A percentile compares a stretch with the other conserved stretches of the same genome.
Evolutionary conservation across 306 rosid species (phyloP).

Genomic region (Chamaecrista fasciculata): DNA sequence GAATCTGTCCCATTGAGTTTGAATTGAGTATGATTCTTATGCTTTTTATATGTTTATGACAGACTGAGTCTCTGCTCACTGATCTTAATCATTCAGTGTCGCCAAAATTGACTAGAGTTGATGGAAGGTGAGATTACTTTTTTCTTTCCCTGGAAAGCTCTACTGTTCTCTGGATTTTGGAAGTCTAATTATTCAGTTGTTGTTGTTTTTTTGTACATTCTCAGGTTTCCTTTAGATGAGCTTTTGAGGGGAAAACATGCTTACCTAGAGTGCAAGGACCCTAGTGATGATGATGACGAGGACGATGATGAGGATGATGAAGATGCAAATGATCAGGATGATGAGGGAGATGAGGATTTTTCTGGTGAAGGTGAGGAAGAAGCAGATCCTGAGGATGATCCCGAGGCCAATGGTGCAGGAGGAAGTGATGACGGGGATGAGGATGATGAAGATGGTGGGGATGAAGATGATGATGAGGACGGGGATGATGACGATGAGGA

Average conservation of each 20-base stretch:
- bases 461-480: slow-evolving; percentile 25
- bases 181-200: not conserved
- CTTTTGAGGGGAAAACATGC: slow-evolving; percentile 35
- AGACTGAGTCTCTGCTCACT: slow-evolving; percentile 48
- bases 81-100: slow-evolving; percentile 24
- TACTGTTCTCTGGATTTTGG: not conserved
- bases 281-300: slow-evolving; percentile 58
- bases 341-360: slow-evolving; percentile 59
- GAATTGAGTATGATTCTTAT: slow-evolving; percentile 16
- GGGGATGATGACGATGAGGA: slow-evolving; percentile 34
- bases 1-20: too few relatives aligned
- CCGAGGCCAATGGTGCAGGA: slow-evolving; percentile 58
- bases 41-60: slow-evolving; percentile 16
- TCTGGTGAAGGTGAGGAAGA: slow-evolving; percentile 62
- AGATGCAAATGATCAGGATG: slow-evolving; percentile 39
- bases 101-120: slow-evolving; percentile 35
- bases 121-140: slow-evolving; percentile 45
- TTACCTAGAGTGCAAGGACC: slow-evolving; percentile 47
- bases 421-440: slow-evolving; percentile 48
- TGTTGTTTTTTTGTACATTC: slow-evolving; percentile 11
- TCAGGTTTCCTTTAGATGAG: slow-evolving; percentile 62
- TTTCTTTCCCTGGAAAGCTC: not conserved
- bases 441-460: slow-evolving; percentile 14
- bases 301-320: slow-evolving; percentile 37
- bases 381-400: slow-evolving; percentile 53